Percentiles rank a stretch among this genome's conserved stretches.
These are phyloP conservation scores for Raddia distichophylla DNA, from an alignment of 176 grass and related monocot species.

Conservation along the genomic window DNA sequence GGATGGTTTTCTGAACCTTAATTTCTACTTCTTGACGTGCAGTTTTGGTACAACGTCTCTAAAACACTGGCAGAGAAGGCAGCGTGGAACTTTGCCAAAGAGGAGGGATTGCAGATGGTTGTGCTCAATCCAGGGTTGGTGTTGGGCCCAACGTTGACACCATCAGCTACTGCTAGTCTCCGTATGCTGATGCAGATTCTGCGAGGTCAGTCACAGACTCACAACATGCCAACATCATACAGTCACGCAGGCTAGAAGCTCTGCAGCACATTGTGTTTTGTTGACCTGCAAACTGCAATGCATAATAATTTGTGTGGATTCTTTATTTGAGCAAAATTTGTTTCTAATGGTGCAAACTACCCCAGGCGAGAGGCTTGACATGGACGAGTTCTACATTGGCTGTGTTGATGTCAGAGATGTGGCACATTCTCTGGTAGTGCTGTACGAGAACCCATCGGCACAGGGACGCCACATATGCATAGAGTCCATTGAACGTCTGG, in stretches of 20 bases:
- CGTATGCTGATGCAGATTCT: constrained; percentile 26
- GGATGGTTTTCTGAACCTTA: neutral
- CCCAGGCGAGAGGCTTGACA: constrained; percentile 44
- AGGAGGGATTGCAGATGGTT: constrained; percentile 49
- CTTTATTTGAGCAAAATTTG: too few species aligned
- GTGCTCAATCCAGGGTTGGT: constrained; percentile 62
- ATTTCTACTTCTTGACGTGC: neutral
- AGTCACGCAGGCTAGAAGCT: neutral
- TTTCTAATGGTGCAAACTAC: neutral
- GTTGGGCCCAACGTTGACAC: constrained; percentile 43
- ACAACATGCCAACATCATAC: neutral
- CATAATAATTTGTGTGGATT: too few species aligned
- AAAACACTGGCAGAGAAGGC: constrained; percentile 68
- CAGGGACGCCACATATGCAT: constrained; percentile 62
- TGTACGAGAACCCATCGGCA: constrained; percentile 45
- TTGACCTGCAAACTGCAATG: neutral
- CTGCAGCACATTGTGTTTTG: neutral
- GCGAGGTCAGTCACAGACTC: constrained; percentile 13
- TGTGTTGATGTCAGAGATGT: constrained; percentile 61
- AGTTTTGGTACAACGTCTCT: constrained; percentile 61
- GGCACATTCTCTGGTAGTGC: constrained; percentile 32
- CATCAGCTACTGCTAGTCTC: constrained; percentile 33
- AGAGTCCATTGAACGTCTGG: constrained; percentile 21
- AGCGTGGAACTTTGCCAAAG: constrained; percentile 54
- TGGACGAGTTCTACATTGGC: constrained; percentile 37